Evolutionary conservation across 2,329 filamentous ascomycete species (phyloP), one percentile per base, ranked within the genome.

Genomic region (Trichoderma sp.): DNA sequence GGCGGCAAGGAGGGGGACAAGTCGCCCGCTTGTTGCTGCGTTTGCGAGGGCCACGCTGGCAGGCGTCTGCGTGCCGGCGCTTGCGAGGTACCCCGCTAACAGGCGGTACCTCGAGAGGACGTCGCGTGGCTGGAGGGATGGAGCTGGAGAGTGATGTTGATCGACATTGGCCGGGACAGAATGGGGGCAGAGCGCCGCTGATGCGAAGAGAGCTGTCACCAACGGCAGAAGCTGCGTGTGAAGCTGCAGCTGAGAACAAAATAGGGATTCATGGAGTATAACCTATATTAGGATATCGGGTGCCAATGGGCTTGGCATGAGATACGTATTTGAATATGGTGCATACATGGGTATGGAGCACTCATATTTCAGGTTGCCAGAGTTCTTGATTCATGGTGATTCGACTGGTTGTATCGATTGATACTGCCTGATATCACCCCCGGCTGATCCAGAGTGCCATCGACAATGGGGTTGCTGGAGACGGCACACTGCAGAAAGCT

Each of bases 41-140:
- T 66, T 66, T 66, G 63, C 63, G 27, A 49, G 53, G 49, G 63
- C 63, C 53, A 49, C 53, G 63, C 29, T 66, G 63, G 53, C 53
- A 57, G 13, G 53, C 52, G 61, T 13, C 33, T 6, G 16, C 16
- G 24, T 5, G 61, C 49, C 27, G 24, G 21, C 13, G 53, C 37
- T 37, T 58, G 10, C 16, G 19, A 66, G 53, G 63, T 66, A 33
- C 31, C 37, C 19, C 63, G 27, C 63, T 66, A 66, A 66, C 63
- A 35, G 5, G 7, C 13, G 8, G 37, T 58, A 66, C 63, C 29
- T 55, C n/a, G 21, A 2, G 21, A 7, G 47, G 27, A 35, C 35
- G 27, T 13, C 14, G 14, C 52, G 52, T 56, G 53, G 63, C 53
- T 57, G 63, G 27, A 49, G 37, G 27, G 35, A 37, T 43, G 40